These are phyloP conservation scores for Kondoa subrosea DNA, from an alignment of 768 basidiomycete species.

Conservation along the genomic window DNA sequence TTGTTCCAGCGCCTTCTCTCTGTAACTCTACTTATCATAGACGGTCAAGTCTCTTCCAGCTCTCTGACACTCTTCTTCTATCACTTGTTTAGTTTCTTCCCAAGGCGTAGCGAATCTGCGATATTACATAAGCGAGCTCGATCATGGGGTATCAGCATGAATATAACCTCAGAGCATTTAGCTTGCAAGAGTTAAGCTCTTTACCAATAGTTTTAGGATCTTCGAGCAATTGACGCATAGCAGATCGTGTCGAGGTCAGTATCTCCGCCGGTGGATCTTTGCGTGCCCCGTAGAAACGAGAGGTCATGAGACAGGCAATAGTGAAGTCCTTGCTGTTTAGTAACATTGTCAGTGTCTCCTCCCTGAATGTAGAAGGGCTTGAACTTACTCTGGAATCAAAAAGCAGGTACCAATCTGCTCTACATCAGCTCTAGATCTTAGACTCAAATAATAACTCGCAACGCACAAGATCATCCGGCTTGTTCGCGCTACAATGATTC, in stretches of 20 bases:
- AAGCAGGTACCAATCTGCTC: not conserved
- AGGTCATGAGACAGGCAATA: not conserved
- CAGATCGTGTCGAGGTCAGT: not conserved
- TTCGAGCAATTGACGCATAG: not conserved
- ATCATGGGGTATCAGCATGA: not conserved
- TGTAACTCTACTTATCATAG: not conserved
- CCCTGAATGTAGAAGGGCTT: too few species aligned
- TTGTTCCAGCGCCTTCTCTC: not conserved
- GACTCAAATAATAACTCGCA: not conserved
- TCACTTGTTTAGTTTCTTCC: not conserved
- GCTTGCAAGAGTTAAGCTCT: not conserved
- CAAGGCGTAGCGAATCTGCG: not conserved
- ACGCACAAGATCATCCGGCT: not conserved
- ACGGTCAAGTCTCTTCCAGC: not conserved
- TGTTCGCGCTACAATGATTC: not conserved
- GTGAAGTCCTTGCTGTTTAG: not conserved
- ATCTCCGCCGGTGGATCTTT: not conserved
- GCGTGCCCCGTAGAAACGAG: not conserved
- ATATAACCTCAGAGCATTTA: not conserved
- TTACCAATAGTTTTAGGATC: not conserved
- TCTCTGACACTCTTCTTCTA: not conserved
- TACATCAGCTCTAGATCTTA: not conserved
- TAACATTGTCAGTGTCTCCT: too few species aligned
- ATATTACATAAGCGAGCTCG: not conserved
- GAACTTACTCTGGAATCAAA: not conserved